These are phyloP conservation scores for Vitis riparia DNA, from an alignment of 164 flowering plant genomes.

Conservation along the genomic window DNA sequence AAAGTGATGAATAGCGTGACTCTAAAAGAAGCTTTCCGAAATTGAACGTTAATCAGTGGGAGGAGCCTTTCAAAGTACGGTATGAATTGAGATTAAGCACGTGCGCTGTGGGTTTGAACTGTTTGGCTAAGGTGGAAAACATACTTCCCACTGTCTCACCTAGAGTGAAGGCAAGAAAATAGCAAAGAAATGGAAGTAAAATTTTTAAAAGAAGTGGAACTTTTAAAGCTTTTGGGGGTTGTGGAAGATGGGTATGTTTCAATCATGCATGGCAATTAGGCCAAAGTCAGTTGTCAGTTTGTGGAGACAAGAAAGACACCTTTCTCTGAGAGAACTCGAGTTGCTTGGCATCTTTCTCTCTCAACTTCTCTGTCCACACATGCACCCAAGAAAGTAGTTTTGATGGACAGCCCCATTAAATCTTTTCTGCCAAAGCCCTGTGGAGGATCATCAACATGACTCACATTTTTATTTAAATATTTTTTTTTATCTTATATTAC, in stretches of 20 bases:
- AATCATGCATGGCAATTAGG: slow-evolving; percentile 27
- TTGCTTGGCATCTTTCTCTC: slow-evolving; percentile 6
- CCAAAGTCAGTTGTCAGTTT: slow-evolving; percentile 34
- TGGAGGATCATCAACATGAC: too few species aligned
- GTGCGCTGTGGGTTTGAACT: too few species aligned
- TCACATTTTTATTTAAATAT: too few species aligned
- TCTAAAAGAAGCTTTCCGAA: too few species aligned
- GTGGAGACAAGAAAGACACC: slow-evolving; percentile 39
- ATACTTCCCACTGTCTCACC: not conserved
- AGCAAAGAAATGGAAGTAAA: not conserved
- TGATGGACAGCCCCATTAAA: too few species aligned
- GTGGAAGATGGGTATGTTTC: slow-evolving; percentile 28
- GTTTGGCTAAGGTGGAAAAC: too few species aligned
- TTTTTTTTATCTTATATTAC: too few species aligned
- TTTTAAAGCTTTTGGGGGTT: not conserved
- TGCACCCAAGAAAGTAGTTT: not conserved
- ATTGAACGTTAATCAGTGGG: too few species aligned
- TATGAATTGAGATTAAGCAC: too few species aligned
- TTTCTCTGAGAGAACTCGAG: slow-evolving; percentile 20
- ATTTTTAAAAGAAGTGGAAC: not conserved
- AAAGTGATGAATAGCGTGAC: too few species aligned
- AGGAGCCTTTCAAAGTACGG: too few species aligned
- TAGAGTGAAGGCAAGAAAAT: slow-evolving; percentile 4
- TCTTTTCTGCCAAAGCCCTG: too few species aligned
- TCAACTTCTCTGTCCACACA: slow-evolving; percentile 16